Conservation (phyloP, 2,329 filamentous ascomycete genomes). For the Fusarium sp. region DNA sequence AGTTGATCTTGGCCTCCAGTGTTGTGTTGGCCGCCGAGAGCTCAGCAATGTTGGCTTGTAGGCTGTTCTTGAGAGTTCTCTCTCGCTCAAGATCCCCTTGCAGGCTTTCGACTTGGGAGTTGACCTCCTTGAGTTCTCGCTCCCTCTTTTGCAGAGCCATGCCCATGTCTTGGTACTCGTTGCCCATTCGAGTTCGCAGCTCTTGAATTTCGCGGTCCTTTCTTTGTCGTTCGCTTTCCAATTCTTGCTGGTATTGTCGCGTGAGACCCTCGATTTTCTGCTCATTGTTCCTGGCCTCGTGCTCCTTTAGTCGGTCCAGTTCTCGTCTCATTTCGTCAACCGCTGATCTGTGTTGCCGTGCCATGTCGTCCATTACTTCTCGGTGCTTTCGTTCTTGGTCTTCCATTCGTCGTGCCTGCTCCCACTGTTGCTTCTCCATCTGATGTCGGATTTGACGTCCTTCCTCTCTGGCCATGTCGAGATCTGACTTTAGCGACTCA, state of each 20-base stretch:
- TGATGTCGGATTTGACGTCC: slow-evolving; percentile 50
- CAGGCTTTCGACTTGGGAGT: slow-evolving; percentile 58
- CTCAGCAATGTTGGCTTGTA: slow-evolving; percentile 67
- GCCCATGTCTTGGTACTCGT: slow-evolving; percentile 64
- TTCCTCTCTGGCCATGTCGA: slow-evolving; percentile 59
- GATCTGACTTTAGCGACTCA: slow-evolving; percentile 70
- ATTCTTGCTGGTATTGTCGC: slow-evolving; percentile 70
- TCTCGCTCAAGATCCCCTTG: slow-evolving; percentile 70
- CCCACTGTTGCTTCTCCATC: slow-evolving; percentile 53
- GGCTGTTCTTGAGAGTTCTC: slow-evolving; percentile 67
- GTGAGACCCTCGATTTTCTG: slow-evolving; percentile 76
- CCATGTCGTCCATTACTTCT: slow-evolving; percentile 50
- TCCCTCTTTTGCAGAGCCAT: slow-evolving; percentile 64
- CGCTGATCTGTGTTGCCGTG: slow-evolving; percentile 49
- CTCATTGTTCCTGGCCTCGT: slow-evolving; percentile 69
- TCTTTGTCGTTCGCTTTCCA: slow-evolving; percentile 72
- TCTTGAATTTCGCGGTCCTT: slow-evolving; percentile 74
- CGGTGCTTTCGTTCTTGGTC: slow-evolving; percentile 57
- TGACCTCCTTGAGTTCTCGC: slow-evolving; percentile 63
- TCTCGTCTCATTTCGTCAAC: slow-evolving; percentile 59
- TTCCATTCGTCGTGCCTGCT: slow-evolving; percentile 63
- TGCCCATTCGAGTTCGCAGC: slow-evolving; percentile 65
- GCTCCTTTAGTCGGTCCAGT: slow-evolving; percentile 53
- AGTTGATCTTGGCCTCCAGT: slow-evolving; percentile 80
- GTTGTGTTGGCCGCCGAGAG: slow-evolving; percentile 71